Evolutionary conservation across 306 rosid species (phyloP), one percentile per base, ranked within the genome.

Genomic region (Echinosophora koreensis): DNA sequence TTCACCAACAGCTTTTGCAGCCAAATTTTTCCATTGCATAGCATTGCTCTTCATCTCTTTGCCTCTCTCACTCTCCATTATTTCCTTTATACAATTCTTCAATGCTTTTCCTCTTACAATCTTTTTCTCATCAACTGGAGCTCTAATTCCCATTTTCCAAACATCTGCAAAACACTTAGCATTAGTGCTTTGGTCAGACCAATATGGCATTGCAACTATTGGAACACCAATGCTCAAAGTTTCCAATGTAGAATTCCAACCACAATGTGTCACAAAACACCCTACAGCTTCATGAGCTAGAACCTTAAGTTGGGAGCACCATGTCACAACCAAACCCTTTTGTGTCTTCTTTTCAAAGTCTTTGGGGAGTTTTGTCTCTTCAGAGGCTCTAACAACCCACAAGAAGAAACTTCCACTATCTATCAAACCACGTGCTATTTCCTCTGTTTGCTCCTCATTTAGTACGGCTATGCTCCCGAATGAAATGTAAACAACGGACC

Each of bases 231-330:
- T 37, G 41, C 86, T 65, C 49, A 77, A 11, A 5, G 65, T 63
- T 58, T 80, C 84, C 49, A 80, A 42, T 17, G 64, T 59, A 0
- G 82, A 78, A 14, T 81, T 81, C 84, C 84, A 81, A 46, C 84
- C 84, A 58, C 84, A 81, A 50, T 81, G 84, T 27, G 84, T 74
- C 8, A 81, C 59, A 67, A 74, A 81, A 16, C 84, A 74, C 3
- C 80, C 84, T 3, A 81, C 42, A 11, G 84, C 64, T 18, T 81
- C 80, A 58, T 81, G 80, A 7, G 66, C 66, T 50, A 81, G 32
- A 3, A 81, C 80, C 18, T 66, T 47, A 13, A 74, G 22, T 0
- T 81, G 84, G 0, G 80, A 30, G 17, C 84, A 74, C 84, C 84
- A 81, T 6, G 38, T 52, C 14, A 81, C 63, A 5, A 81, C 76